phyloP scores from a whole-genome alignment of 805 yeast species.

The Starmerella floricola region DNA sequence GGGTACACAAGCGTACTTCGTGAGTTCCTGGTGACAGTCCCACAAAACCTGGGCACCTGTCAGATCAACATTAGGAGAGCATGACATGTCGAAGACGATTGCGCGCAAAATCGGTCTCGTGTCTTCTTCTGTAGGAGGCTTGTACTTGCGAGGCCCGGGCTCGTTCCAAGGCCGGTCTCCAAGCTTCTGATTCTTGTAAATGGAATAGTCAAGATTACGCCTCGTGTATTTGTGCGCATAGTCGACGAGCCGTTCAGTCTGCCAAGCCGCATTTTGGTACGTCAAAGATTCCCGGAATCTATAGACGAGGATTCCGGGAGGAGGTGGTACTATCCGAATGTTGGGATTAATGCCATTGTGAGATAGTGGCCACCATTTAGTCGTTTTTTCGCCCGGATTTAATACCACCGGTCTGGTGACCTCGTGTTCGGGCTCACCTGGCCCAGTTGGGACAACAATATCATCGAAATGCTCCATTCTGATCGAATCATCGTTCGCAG shows the following conservation, averaged over 20 bases:
- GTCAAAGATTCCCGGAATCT: conserved; percentile 71
- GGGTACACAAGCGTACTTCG: conserved; percentile 63
- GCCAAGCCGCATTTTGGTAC: conserved; percentile 68
- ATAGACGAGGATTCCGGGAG: conserved; percentile 81
- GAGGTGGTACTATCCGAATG: conserved; percentile 58
- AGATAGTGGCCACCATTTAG: conserved; percentile 30
- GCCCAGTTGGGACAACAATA: conserved; percentile 6
- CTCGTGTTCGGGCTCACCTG: conserved; percentile 14
- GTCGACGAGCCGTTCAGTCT: conserved; percentile 55
- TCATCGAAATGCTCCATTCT: conserved; percentile 12
- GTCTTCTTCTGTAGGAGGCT: conserved; percentile 31
- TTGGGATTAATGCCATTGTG: conserved; percentile 42
- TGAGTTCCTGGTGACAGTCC: conserved; percentile 61
- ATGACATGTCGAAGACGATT: conserved; percentile 69
- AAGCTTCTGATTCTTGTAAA: conserved; percentile 24
- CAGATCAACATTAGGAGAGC: conserved; percentile 63
- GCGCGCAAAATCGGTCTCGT: conserved; percentile 56
- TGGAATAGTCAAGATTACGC: conserved; percentile 38
- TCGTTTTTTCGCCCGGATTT: conserved; percentile 4
- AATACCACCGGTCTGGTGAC: conserved; percentile 11
- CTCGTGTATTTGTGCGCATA: conserved; percentile 50
- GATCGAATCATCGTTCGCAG: not conserved
- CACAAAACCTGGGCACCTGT: conserved; percentile 68
- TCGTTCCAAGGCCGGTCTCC: conserved; percentile 85
- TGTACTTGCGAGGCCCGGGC: conserved; percentile 45